Percentiles rank a stretch among this genome's conserved stretches.
phyloP scores from a whole-genome alignment of 1,284 basidiomycete species.

The Moesziomyces sp. region DNA sequence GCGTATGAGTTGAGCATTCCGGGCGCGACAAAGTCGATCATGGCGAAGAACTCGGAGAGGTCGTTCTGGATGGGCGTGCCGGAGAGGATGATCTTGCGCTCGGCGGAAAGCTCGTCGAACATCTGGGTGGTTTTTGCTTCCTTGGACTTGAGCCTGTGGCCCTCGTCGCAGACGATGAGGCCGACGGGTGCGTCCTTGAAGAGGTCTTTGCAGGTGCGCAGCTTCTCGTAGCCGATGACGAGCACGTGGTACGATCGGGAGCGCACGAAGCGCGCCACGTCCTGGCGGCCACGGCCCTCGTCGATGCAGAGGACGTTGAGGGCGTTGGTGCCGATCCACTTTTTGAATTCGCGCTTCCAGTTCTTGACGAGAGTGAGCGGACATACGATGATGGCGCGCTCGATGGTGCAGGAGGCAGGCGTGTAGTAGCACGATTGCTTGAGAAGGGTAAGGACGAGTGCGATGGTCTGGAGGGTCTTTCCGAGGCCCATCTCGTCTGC shows the following conservation, averaged over 20 bases:
- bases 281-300: constrained; percentile 49
- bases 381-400: constrained; percentile 78
- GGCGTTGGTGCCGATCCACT: constrained; percentile 81
- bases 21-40: constrained; percentile 95
- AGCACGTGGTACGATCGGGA: constrained; percentile 79
- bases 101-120: constrained; percentile 82
- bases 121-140: constrained; percentile 90
- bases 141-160: constrained; percentile 92
- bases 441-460: constrained; percentile 60
- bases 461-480: constrained; percentile 65
- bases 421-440: constrained; percentile 64
- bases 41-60: constrained; percentile 91
- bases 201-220: constrained; percentile 70
- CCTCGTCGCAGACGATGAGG: constrained; percentile 95
- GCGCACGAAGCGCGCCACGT: constrained; percentile 56
- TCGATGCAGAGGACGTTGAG: constrained; percentile 83
- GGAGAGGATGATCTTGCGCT: constrained; percentile 82
- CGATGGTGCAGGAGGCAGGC: constrained; percentile 48
- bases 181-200: constrained; percentile 76
- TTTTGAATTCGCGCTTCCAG: constrained; percentile 94
- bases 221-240: constrained; percentile 93
- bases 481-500: constrained; percentile 92
- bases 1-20: constrained; percentile 75
- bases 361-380: constrained; percentile 94
- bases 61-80: constrained; percentile 98